Conservation (phyloP, 495 filamentous ascomycete species). For the Xylaria curta region DNA sequence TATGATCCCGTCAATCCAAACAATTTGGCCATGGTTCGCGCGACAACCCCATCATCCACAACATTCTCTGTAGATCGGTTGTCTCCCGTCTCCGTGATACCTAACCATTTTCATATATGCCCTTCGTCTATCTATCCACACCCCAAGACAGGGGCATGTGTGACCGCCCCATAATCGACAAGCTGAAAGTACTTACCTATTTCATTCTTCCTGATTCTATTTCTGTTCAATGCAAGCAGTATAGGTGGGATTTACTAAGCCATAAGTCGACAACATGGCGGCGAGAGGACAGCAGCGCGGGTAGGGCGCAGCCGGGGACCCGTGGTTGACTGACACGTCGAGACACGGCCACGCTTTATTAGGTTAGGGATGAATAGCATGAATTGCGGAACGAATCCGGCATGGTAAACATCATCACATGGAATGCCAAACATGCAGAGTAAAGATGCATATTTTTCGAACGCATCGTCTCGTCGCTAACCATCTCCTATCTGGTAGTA, state of each 20-base stretch:
- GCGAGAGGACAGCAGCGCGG: background rate
- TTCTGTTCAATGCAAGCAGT: background rate
- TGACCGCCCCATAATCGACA: background rate
- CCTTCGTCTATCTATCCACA: background rate
- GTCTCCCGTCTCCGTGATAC: conserved; percentile 10
- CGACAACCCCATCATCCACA: conserved; percentile 13
- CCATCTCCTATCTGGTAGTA: background rate
- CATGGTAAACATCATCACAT: background rate
- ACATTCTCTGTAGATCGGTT: background rate
- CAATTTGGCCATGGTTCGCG: conserved; percentile 15
- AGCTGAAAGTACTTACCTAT: background rate
- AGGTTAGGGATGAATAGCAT: background rate
- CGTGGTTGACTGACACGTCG: conserved; percentile 17
- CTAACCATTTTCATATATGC: background rate
- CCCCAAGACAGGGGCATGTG: background rate
- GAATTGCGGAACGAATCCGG: background rate
- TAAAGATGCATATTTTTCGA: background rate
- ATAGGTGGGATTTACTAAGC: too few species aligned
- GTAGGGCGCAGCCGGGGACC: background rate
- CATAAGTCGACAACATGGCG: background rate
- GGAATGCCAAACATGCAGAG: conserved; percentile 1
- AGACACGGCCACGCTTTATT: background rate
- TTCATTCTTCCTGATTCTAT: background rate
- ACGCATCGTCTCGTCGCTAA: background rate
- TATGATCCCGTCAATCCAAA: conserved; percentile 17